Base-by-base conservation (phyloP, 345 rosid genomes). In the Citrus trifoliata region DNA sequence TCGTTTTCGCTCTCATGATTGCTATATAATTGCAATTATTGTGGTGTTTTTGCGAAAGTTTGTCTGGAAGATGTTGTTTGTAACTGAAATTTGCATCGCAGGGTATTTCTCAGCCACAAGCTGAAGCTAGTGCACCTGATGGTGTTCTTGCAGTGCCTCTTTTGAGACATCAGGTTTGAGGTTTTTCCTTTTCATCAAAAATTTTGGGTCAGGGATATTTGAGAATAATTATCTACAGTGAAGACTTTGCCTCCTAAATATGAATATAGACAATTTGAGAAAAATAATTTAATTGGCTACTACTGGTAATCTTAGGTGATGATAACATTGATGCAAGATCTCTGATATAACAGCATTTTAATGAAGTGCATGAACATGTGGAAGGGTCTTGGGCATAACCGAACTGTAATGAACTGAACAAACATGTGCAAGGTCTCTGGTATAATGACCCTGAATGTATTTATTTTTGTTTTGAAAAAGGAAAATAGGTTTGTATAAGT, bases 121-220 rank as follows among this genome's bases (percentile, higher is more conserved):
- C 92, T n/a, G 99, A 96, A 90, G 90, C 89, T 82, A 82, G 24
- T 82, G 93, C 82, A 4, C 98, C 99, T 18, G 94, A 94, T 30
- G 98, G 97, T 84, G 75, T 84, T 85, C 53, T 95, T 89, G 69
- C 97, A 72, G 97, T 93, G 75, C 87, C 96, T 76, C 99, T 95
- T 73, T 71, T 95, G 85, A 89, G 93, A 82, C 98, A 92, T 88
- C 99, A 95, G 99, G 98, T 95, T 80, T 76, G 81, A 27, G 74
- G 32, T 42, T 70, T 76, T 18, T 60, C 21, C 16, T 60, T 33
- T 48, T 71, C 10, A 3, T 22, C 10, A 13, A 5, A 48, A 16
- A 64, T 8, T 51, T 73, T 73, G n/a, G n/a, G 51, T 37, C 38
- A 66, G 14, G 24, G 70, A 79, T 42, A 10, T 63, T 58, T 56